Evolutionary conservation across 176 grass and related monocot genomes (phyloP).

Genomic region (Aegilops sharonensis): DNA sequence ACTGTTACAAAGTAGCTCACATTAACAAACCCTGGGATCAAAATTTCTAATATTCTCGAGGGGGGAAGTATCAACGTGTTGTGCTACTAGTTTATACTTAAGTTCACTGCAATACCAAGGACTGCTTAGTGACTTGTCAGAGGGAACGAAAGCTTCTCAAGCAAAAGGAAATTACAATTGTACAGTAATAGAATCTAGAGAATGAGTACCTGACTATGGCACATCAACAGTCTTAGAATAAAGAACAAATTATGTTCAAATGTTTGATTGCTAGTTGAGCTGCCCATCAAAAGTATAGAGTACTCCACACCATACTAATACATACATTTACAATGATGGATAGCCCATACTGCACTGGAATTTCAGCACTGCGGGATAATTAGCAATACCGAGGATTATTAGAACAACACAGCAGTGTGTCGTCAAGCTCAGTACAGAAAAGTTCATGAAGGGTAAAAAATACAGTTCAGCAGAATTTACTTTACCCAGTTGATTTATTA

Average conservation of each 20-base stretch:
- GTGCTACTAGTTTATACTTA: background rate
- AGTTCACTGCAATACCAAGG: background rate
- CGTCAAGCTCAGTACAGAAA: background rate
- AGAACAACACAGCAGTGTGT: background rate
- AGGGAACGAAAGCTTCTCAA: background rate
- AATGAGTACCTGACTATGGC: background rate
- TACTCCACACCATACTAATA: slow-evolving; percentile 10
- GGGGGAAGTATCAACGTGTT: background rate
- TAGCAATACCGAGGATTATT: background rate
- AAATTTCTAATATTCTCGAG: background rate
- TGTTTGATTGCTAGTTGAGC: background rate
- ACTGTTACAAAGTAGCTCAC: background rate
- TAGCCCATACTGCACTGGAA: background rate
- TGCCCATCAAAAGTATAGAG: background rate
- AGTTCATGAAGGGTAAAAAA: background rate
- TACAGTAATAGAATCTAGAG: background rate
- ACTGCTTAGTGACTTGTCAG: background rate
- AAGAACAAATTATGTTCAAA: slow-evolving; percentile 11
- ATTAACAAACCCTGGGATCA: background rate
- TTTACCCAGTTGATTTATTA: slow-evolving; percentile 6
- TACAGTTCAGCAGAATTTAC: background rate
- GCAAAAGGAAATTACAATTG: slow-evolving; percentile 5
- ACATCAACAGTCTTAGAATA: background rate
- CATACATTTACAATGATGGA: background rate
- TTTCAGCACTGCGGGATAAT: slow-evolving; percentile 6